Base-by-base conservation (phyloP, 495 filamentous ascomycete species). In the Pyronema domesticum region DNA sequence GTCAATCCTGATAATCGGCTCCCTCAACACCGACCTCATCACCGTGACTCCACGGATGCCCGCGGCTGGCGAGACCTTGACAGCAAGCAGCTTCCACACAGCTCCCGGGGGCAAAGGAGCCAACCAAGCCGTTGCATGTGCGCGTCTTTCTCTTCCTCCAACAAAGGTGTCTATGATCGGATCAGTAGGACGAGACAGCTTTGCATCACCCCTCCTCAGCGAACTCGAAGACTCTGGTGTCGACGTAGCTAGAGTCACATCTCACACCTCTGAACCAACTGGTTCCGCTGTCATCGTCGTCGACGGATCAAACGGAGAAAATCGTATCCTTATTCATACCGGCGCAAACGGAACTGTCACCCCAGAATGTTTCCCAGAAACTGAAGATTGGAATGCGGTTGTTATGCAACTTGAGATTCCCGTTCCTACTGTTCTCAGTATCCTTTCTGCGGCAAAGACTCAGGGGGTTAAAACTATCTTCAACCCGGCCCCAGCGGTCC, bases 361-460 rank as follows among this genome's bases (percentile, higher is more conserved):
- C 15, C 63, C 69, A 3, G 65, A 68, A 7, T 70, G 73, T 18
- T 65, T 80, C 34, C 65, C 67, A 9, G 65, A 64, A 17, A 51
- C 18, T 3, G n/a, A 37, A 34, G 23, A 34, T 17, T 51, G 48
- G 59, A 36, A 50, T 61, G 5, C 93, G 33, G 73, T 94, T 10
- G 74, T 98, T 17, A 75, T 95, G 75, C 91, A 98, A 71, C 74
- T 91, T 0, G 91, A 98, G 68, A 85, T 89, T 9, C 88, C 87
- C 0, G 59, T 85, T 1, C 68, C 73, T 4, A 85, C 86, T 0
- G 79, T 87, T 0, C 65, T 93, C 7, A 73, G 77, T 13, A 80
- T 82, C 15, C 67, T 95, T 23, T 58, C 60, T 18, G 68, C 69
- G 1, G 80, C 80, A 0, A 67, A 73, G 9, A 59, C 64, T 35